Base-by-base conservation (phyloP, 208 protist genomes). In the Acanthamoeba lenticulata region DNA sequence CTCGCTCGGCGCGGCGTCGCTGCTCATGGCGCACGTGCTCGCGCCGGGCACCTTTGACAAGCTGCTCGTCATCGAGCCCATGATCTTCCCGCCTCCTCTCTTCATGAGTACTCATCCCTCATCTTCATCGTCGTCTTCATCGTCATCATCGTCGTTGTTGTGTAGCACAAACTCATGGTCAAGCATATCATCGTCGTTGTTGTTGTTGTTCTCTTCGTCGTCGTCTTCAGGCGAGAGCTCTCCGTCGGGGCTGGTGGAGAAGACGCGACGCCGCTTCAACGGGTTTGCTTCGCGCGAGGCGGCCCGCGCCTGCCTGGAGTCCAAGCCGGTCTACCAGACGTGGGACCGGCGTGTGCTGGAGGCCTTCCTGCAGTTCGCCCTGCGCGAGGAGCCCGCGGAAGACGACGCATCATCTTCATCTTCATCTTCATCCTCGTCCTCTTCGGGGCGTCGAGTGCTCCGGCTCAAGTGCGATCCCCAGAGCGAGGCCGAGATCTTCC, bases 11-110 rank as follows among this genome's bases (percentile, higher is more conserved):
- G 85, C 19, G 1, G 52, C 85, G 3, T 11, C 45, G 4, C 34
- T 90, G 17, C 85, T 90, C 85, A 90, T 90, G 85, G 85, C 85
- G 17, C 74, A 86, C 42, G 77, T 86, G 9, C 5, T 47, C 5
- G n/a, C 49, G 19, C 77, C 77, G 27, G 85, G 55, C 40, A 40
- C 42, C 29, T 90, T 90, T 29, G 85, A 90, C 36, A 62, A 72
- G 47, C 38, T 69, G 52, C 55, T 90, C 5, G 55, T 90, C 32
- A 47, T 90, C n/a, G 85, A 90, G 52, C 85, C 85, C 29, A 86
- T 86, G 77, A 47, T 86, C 44, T 86, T 86, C 34, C 77, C 77
- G n/a, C 77, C 77, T 3, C 77, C 77, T 4, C 6, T 34, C 24
- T 86, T 40, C 69, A 44, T 45, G 13, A 45, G 69, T 79, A 79